Evolutionary conservation across 352 stramenopile genomes (phyloP).

Genomic region (Aphanomyces invadans): DNA sequence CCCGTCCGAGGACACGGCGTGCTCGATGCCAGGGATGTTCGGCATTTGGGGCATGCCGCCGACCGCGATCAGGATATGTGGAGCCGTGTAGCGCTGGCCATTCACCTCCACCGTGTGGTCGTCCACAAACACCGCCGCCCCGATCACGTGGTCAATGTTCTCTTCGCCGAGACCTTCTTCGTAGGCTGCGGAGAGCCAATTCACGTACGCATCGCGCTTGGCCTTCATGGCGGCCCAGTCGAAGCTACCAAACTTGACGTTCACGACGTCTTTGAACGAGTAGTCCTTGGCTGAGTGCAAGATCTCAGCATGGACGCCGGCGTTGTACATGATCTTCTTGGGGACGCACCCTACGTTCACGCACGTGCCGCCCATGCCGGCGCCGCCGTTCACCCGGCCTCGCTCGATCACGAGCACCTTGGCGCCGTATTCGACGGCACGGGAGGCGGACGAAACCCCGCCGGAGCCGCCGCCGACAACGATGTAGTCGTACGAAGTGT

Average conservation of each 20-base stretch:
- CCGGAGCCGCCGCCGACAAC: constrained; percentile 89
- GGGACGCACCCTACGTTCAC: constrained; percentile 99
- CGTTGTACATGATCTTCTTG: constrained; percentile 98
- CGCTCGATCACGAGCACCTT: constrained; percentile 95
- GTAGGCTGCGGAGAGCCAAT: constrained; percentile 79
- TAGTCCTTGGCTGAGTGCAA: constrained; percentile 57
- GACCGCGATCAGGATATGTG: constrained; percentile 78
- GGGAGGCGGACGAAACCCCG: constrained; percentile 88
- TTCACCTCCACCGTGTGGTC: constrained; percentile 78
- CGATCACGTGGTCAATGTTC: constrained; percentile 73
- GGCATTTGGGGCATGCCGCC: constrained; percentile 52
- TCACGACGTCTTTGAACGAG: constrained; percentile 53
- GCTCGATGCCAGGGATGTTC: constrained; percentile 74
- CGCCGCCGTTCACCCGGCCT: constrained; percentile 46
- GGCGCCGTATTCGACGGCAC: constrained; percentile 82
- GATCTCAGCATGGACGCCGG: constrained; percentile 67
- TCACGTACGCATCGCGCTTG: constrained; percentile 91
- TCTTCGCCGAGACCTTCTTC: constrained; percentile 30
- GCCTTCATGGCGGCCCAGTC: constrained; percentile 91
- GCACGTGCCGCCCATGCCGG: constrained; percentile 92
- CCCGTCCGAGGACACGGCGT: constrained; percentile 92
- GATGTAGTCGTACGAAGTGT: constrained; percentile 70
- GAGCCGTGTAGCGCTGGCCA: constrained; percentile 61
- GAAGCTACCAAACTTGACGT: constrained; percentile 61
- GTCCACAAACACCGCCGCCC: constrained; percentile 79